These are phyloP conservation scores for Suaeda aralocaspica DNA, from an alignment of 148 eudicot genomes.

Conservation along the genomic window DNA sequence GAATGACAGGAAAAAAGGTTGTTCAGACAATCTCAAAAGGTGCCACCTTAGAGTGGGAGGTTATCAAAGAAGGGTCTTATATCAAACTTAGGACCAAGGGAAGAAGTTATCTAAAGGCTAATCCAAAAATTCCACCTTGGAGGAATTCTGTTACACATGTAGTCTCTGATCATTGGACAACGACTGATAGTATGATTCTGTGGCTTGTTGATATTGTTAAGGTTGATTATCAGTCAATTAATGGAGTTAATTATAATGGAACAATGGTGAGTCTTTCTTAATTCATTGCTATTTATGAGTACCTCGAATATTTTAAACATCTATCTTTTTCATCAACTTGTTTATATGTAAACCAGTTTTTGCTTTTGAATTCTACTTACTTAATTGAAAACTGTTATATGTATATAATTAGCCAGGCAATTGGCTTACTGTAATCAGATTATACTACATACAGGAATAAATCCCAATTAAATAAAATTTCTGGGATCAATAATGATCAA, in stretches of 20 bases:
- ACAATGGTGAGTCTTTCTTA: constrained; percentile 1
- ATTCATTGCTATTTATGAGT: no score
- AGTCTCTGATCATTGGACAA: constrained; percentile 15
- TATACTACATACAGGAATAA: no score
- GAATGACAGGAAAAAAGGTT: constrained; percentile 27
- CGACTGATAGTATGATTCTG: constrained; percentile 11
- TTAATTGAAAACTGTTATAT: no score
- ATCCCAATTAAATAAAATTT: no score
- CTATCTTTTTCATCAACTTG: no score
- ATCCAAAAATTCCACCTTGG: constrained; percentile 32
- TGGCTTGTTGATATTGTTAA: constrained; percentile 22
- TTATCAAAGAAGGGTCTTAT: constrained; percentile 21
- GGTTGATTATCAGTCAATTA: constrained; percentile 3
- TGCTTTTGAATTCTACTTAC: no score
- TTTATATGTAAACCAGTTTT: no score
- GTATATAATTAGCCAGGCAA: no score
- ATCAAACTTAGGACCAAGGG: constrained; percentile 6
- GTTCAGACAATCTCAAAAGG: constrained; percentile 22
- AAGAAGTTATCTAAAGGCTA: constrained; percentile 27
- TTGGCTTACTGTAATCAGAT: no score
- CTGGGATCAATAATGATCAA: no score
- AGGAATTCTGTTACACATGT: constrained; percentile 38
- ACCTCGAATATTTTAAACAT: no score
- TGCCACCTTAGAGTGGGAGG: constrained; percentile 32
- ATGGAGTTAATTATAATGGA: no score